These are phyloP conservation scores for Talaromyces thailandensis DNA, from an alignment of 495 filamentous ascomycete species.

Conservation along the genomic window DNA sequence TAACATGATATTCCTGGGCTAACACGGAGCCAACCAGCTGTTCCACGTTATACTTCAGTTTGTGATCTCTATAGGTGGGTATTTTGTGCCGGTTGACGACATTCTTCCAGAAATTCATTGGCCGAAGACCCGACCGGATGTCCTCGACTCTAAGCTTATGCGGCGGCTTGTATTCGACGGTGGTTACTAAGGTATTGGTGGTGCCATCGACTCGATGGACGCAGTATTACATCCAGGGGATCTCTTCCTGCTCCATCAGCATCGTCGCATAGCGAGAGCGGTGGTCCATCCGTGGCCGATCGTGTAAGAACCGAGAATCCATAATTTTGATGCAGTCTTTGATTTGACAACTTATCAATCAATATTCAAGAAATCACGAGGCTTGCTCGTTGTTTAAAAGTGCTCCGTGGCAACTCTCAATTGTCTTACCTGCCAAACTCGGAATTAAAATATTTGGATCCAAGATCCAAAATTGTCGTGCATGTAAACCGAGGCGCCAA, in stretches of 20 bases:
- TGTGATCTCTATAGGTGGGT: constrained; percentile 10
- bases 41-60: constrained; percentile 18
- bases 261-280: background rate
- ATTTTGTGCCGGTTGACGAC: constrained; percentile 13
- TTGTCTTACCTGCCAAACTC: too few relatives aligned
- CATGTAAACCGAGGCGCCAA: too few relatives aligned
- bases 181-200: constrained; percentile 15
- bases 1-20: constrained; percentile 20
- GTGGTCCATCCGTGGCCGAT: too few relatives aligned
- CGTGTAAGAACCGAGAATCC: too few relatives aligned
- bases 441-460: too few relatives aligned
- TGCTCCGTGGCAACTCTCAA: too few relatives aligned
- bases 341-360: too few relatives aligned
- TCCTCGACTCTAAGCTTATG: constrained; percentile 23
- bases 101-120: constrained; percentile 14
- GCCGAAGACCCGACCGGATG: constrained; percentile 19
- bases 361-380: too few relatives aligned
- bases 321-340: too few relatives aligned
- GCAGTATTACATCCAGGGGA: constrained; percentile 13
- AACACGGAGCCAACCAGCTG: constrained; percentile 14
- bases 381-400: too few relatives aligned
- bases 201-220: constrained; percentile 14
- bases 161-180: constrained; percentile 26
- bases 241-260: background rate
- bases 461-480: too few relatives aligned